phyloP scores from a whole-genome alignment of 352 stramenopile genomes.

The Pythium apleroticum region DNA sequence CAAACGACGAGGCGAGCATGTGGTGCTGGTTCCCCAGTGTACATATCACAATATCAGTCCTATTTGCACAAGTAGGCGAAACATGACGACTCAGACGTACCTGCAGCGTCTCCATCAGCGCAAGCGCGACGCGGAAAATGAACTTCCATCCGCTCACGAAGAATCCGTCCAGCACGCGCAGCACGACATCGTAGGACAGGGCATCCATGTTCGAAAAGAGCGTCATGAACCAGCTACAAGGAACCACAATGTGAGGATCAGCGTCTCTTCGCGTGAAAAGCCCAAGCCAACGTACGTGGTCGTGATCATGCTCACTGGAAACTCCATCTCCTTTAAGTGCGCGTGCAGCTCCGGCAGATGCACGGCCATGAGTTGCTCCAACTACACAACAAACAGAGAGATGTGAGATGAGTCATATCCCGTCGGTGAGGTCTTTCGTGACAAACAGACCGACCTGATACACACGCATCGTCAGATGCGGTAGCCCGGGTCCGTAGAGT shows the following conservation, averaged over 20 bases:
- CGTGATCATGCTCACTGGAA: slow-evolving; percentile 66
- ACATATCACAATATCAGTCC: too few species aligned
- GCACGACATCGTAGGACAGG: slow-evolving; percentile 54
- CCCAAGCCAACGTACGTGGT: slow-evolving; percentile 42
- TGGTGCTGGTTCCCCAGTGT: too few species aligned
- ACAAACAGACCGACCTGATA: slow-evolving; percentile 48
- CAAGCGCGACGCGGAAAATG: slow-evolving; percentile 62
- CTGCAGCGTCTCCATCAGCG: slow-evolving; percentile 54
- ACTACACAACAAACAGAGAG: slow-evolving; percentile 26
- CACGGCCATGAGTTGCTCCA: slow-evolving; percentile 47
- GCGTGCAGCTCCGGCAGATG: slow-evolving; percentile 41
- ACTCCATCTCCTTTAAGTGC: slow-evolving; percentile 60
- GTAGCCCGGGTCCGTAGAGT: slow-evolving; percentile 57
- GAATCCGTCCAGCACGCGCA: slow-evolving; percentile 67
- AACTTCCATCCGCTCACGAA: slow-evolving; percentile 73
- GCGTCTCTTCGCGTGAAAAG: background rate
- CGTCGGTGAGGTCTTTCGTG: too few species aligned
- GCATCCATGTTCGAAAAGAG: slow-evolving; percentile 78
- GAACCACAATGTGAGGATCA: background rate
- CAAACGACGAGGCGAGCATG: slow-evolving; percentile 60
- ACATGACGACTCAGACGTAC: too few species aligned
- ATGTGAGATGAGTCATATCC: too few species aligned
- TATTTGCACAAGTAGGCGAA: too few species aligned
- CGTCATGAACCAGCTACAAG: slow-evolving; percentile 76
- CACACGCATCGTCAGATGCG: slow-evolving; percentile 61